Conservation (phyloP, 2,329 filamentous ascomycete species). For the Fulvia fulva region DNA sequence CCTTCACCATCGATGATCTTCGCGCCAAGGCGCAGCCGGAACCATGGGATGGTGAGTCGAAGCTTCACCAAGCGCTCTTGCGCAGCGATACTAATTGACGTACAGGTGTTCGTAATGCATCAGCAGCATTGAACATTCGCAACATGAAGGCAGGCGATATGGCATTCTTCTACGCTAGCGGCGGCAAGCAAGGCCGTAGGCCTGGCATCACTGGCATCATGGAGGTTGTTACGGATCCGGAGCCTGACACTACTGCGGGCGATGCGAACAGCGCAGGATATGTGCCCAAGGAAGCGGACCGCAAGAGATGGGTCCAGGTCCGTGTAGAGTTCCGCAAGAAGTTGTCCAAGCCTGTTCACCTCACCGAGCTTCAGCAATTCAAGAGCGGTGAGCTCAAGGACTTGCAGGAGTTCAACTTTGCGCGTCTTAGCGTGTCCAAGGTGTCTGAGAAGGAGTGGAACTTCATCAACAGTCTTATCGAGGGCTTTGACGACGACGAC, state of each 20-base stretch:
- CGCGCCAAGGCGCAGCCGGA: constrained; percentile 69
- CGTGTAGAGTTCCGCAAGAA: constrained; percentile 85
- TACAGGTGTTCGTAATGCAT: constrained; percentile 45
- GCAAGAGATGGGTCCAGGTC: constrained; percentile 82
- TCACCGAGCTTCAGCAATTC: constrained; percentile 67
- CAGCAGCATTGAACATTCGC: constrained; percentile 82
- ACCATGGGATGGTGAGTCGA: constrained; percentile 76
- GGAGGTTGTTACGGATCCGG: constrained; percentile 79
- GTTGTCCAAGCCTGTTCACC: constrained; percentile 64
- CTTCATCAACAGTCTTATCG: constrained; percentile 45
- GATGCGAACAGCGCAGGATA: constrained; percentile 74
- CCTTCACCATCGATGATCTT: constrained; percentile 91
- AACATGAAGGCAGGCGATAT: constrained; percentile 88
- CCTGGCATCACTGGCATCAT: constrained; percentile 68
- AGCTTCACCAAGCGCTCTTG: background rate
- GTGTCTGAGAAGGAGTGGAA: constrained; percentile 64
- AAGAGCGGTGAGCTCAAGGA: constrained; percentile 47
- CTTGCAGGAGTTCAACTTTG: constrained; percentile 80
- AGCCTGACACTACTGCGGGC: constrained; percentile 71
- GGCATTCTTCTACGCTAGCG: constrained; percentile 96
- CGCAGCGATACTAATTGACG: constrained; percentile 18
- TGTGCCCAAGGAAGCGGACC: constrained; percentile 68
- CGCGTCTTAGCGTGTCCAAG: constrained; percentile 74
- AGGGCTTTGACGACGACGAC: constrained; percentile 22
- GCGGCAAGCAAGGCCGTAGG: constrained; percentile 63